Conservation (phyloP, 768 basidiomycete species). For the Scleroderma citrinum region DNA sequence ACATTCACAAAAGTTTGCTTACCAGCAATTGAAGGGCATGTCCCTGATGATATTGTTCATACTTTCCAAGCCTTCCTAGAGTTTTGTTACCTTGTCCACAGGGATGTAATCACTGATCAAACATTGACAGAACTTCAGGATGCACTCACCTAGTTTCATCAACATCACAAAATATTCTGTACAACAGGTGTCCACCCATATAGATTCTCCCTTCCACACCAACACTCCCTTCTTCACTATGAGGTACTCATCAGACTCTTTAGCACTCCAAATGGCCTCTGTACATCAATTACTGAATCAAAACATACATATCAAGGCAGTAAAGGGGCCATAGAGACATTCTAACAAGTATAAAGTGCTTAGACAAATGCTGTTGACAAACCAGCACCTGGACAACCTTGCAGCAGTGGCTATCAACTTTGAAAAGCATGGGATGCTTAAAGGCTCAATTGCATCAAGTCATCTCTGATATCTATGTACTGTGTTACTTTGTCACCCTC, state of each 20-base stretch:
- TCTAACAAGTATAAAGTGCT: neutral
- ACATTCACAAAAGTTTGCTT: too few species aligned
- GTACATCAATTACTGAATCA: neutral
- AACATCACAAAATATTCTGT: neutral
- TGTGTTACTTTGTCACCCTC: neutral
- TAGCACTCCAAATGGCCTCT: slow-evolving; percentile 10
- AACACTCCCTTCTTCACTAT: slow-evolving; percentile 16
- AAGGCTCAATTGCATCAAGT: slow-evolving; percentile 10
- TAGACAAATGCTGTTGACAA: neutral
- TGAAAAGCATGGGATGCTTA: slow-evolving; percentile 15
- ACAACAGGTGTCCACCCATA: slow-evolving; percentile 4
- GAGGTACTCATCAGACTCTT: slow-evolving; percentile 5
- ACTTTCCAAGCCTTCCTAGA: neutral
- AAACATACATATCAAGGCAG: neutral
- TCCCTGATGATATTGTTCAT: neutral
- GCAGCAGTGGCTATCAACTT: slow-evolving; percentile 17
- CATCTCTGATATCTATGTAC: neutral
- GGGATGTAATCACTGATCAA: neutral
- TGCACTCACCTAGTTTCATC: neutral
- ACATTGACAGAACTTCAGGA: neutral
- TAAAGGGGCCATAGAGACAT: neutral
- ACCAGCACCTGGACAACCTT: slow-evolving; percentile 10
- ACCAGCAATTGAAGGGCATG: neutral
- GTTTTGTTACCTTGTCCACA: neutral
- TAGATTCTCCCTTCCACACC: slow-evolving; percentile 11